A percentile compares a stretch with the other conserved stretches of the same genome.
phyloP scores from a whole-genome alignment of 2,329 filamentous ascomycete species.

The Trichoderma sp. region DNA sequence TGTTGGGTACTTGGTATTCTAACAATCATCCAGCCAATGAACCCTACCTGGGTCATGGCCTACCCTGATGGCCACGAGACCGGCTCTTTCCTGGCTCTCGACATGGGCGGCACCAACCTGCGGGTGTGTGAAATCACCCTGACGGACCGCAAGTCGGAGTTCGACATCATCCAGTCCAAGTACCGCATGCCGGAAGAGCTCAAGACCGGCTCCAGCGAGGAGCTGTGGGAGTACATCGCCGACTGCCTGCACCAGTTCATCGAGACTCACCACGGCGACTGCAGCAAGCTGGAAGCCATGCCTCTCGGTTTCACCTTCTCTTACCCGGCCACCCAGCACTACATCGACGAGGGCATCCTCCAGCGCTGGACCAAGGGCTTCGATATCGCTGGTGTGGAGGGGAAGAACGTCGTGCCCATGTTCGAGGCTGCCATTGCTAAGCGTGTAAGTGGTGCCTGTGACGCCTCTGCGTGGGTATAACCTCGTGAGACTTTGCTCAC shows the following conservation, averaged over 20 bases:
- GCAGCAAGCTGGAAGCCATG: constrained; percentile 62
- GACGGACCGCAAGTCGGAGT: constrained; percentile 83
- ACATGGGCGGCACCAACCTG: constrained; percentile 96
- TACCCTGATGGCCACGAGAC: constrained; percentile 86
- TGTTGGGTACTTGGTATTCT: constrained; percentile 25
- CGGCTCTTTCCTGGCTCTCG: constrained; percentile 84
- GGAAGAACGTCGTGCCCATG: constrained; percentile 84
- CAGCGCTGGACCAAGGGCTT: constrained; percentile 98
- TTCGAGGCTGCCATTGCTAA: constrained; percentile 76
- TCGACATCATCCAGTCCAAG: constrained; percentile 94
- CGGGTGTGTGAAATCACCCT: constrained; percentile 92
- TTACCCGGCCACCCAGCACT: constrained; percentile 89
- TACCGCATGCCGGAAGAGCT: constrained; percentile 93
- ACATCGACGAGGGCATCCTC: constrained; percentile 88
- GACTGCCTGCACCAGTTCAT: constrained; percentile 91
- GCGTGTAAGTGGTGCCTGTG: constrained; percentile 39
- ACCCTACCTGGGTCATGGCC: constrained; percentile 92
- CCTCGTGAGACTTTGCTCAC: constrained; percentile 14
- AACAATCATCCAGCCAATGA: constrained; percentile 73
- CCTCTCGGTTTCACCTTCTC: constrained; percentile 95
- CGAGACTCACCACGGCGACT: constrained; percentile 76
- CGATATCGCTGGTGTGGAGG: constrained; percentile 89
- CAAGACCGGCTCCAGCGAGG: constrained; percentile 79
- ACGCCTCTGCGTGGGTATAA: not conserved
- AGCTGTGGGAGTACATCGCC: constrained; percentile 93